Conservation (phyloP, 257 asterid species). For the Nicotiana benthamiana region DNA sequence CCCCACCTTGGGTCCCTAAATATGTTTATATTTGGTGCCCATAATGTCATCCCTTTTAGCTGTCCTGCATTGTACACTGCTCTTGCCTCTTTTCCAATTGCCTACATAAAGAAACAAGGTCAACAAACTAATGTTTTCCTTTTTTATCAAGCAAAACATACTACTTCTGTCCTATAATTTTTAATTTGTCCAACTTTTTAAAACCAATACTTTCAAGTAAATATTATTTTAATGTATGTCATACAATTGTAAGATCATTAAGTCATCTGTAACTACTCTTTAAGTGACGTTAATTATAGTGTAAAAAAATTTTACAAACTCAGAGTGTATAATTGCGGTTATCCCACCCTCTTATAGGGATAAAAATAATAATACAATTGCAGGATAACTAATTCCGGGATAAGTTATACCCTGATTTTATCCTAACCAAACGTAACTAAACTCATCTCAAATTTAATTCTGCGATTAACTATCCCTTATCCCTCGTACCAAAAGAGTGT, state of each 20-base stretch:
- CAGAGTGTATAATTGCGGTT: too few species aligned
- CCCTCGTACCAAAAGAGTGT: too few species aligned
- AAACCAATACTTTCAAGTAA: neutral
- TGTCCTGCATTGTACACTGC: conserved; percentile 32
- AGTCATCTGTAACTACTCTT: neutral
- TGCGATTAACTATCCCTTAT: too few species aligned
- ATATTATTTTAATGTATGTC: neutral
- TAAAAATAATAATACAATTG: too few species aligned
- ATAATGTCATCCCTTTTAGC: conserved; percentile 30
- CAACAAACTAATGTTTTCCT: neutral
- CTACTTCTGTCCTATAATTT: neutral
- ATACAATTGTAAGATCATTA: neutral
- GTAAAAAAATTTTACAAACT: too few species aligned
- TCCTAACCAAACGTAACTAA: too few species aligned
- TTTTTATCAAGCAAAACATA: neutral
- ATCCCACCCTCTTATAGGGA: too few species aligned
- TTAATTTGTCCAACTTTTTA: neutral
- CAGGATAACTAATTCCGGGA: too few species aligned
- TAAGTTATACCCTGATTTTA: too few species aligned
- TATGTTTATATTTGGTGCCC: conserved; percentile 41
- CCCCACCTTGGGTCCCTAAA: conserved; percentile 44
- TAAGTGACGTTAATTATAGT: too few species aligned
- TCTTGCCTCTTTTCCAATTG: conserved; percentile 34
- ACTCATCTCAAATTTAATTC: too few species aligned
- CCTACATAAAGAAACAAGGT: conserved; percentile 9